Conservation (phyloP, 2,329 filamentous ascomycete genomes). For the Penicillium brasilianum region DNA sequence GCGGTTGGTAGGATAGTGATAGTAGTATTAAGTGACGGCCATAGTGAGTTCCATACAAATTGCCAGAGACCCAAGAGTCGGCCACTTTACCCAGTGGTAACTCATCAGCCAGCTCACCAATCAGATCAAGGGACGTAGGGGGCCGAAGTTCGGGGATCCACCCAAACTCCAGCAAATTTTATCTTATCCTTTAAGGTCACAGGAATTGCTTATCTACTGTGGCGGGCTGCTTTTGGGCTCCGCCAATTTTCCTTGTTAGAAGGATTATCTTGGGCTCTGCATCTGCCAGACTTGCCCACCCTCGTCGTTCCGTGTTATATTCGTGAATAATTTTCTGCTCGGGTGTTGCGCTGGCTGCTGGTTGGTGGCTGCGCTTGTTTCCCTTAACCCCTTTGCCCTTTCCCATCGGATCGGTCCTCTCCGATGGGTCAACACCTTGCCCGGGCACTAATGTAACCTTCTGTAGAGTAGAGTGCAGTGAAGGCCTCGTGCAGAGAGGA, state of each 20-base stretch:
- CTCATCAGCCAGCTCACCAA: too few relatives aligned
- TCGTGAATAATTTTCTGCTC: conserved; percentile 18
- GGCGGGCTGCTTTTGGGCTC: conserved; percentile 18
- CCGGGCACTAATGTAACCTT: conserved; percentile 14
- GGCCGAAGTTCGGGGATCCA: conserved; percentile 43
- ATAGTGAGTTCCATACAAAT: too few relatives aligned
- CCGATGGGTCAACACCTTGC: conserved; percentile 14
- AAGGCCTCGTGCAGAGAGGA: not conserved
- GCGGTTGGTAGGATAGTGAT: not conserved
- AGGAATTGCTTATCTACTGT: conserved; percentile 42
- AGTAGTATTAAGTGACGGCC: too few relatives aligned
- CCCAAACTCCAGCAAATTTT: conserved; percentile 23
- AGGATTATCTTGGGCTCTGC: conserved; percentile 8
- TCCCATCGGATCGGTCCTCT: conserved; percentile 27
- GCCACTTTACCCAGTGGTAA: too few relatives aligned
- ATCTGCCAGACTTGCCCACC: conserved; percentile 1
- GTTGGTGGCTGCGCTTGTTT: not conserved
- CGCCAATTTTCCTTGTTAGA: conserved; percentile 7
- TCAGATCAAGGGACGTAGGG: too few relatives aligned
- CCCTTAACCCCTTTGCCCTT: not conserved
- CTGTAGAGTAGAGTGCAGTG: not conserved
- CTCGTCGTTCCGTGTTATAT: conserved; percentile 26
- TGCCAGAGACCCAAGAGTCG: too few relatives aligned
- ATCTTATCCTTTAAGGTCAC: conserved; percentile 45
- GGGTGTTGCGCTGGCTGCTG: not conserved